Evolutionary conservation across 768 basidiomycete genomes (phyloP).

Genomic region (Rhodocollybia butyracea): DNA sequence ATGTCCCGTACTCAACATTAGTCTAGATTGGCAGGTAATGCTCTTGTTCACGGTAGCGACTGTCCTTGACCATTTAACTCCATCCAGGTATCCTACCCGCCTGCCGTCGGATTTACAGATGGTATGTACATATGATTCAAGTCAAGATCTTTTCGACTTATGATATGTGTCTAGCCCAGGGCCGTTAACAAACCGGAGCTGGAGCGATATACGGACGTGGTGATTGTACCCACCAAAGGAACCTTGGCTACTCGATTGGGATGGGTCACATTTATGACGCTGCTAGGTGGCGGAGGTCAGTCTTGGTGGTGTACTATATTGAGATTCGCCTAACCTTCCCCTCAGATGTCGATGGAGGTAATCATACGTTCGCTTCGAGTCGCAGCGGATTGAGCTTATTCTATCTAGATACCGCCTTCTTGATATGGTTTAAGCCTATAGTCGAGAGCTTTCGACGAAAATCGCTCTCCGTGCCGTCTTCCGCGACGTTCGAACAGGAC

Average conservation of each 20-base stretch:
- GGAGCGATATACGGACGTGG: constrained; percentile 48
- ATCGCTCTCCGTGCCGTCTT: constrained; percentile 38
- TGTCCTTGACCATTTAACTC: constrained; percentile 19
- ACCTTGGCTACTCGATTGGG: neutral
- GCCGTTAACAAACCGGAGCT: constrained; percentile 53
- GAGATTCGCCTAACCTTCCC: constrained; percentile 2
- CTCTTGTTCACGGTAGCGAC: too few species aligned
- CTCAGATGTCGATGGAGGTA: constrained; percentile 76
- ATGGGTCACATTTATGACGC: constrained; percentile 47
- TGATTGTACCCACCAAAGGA: constrained; percentile 46
- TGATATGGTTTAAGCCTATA: constrained; percentile 41
- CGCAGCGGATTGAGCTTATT: neutral
- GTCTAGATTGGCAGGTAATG: constrained; percentile 40
- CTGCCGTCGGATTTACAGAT: constrained; percentile 70
- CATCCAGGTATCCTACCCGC: constrained; percentile 67
- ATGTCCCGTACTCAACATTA: neutral
- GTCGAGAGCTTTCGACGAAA: constrained; percentile 48
- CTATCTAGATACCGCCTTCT: constrained; percentile 47
- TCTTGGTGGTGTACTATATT: too few species aligned
- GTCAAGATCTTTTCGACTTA: neutral
- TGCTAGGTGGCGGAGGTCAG: constrained; percentile 74
- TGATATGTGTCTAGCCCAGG: constrained; percentile 39
- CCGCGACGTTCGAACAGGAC: constrained; percentile 25
- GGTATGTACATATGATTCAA: constrained; percentile 28
- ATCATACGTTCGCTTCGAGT: constrained; percentile 6